A percentile compares a stretch with the other conserved stretches of the same genome.
Conservation (phyloP, 1,284 basidiomycete genomes). For the Laetiporus sulphureus region DNA sequence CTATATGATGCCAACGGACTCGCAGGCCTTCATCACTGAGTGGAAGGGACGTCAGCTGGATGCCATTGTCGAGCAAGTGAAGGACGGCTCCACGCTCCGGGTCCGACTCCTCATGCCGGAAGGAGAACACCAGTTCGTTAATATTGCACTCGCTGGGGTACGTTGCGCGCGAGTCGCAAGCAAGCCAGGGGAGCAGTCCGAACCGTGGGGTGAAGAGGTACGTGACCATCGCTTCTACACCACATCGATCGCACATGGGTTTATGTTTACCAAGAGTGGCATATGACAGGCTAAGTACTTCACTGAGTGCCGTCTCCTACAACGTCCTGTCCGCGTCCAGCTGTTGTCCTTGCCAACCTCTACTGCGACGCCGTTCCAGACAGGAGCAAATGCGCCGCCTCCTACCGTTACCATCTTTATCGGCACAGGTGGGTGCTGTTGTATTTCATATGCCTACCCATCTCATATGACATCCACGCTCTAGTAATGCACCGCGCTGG, state of each 20-base stretch:
- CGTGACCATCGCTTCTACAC: conserved; percentile 18
- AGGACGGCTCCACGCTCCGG: conserved; percentile 89
- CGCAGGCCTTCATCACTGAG: conserved; percentile 83
- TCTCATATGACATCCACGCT: not conserved
- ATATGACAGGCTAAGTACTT: conserved; percentile 83
- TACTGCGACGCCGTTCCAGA: conserved; percentile 77
- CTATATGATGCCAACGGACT: conserved; percentile 87
- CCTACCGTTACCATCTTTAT: conserved; percentile 82
- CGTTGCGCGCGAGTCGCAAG: conserved; percentile 69
- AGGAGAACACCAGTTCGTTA: conserved; percentile 83
- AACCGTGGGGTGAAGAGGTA: conserved; percentile 84
- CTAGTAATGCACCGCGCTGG: conserved; percentile 86
- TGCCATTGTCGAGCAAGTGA: conserved; percentile 90
- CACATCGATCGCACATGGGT: conserved; percentile 6
- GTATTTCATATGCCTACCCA: not conserved
- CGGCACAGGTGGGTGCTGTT: conserved; percentile 57
- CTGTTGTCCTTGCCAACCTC: conserved; percentile 85
- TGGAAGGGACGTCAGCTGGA: conserved; percentile 90
- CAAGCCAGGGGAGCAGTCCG: conserved; percentile 72
- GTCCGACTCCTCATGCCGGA: conserved; percentile 85
- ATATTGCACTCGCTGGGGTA: conserved; percentile 82
- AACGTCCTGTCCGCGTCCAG: conserved; percentile 82
- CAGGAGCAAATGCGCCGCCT: conserved; percentile 49
- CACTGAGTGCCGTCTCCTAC: conserved; percentile 87
- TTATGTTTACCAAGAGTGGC: conserved; percentile 11